Evolutionary conservation across 2,329 filamentous ascomycete genomes (phyloP), one percentile per base, ranked within the genome.

Genomic region (Ceratocystis lukuohia): DNA sequence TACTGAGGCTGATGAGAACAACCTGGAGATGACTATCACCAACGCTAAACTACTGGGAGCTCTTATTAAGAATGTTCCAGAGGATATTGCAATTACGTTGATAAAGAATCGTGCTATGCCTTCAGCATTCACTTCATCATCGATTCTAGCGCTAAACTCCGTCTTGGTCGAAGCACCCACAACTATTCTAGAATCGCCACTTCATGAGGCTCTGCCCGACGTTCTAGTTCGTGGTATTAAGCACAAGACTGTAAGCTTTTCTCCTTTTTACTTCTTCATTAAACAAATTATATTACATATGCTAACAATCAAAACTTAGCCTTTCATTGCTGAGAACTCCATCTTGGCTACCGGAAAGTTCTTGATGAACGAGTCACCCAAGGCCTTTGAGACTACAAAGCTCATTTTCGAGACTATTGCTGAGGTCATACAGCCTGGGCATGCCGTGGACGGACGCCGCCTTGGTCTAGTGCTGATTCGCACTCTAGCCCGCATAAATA

Each of bases 311-410:
- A 50, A 3, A 59, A 59, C 20, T 15, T 71, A 92, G 85, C 81
- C 87, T n/a, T 91, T 88, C 74, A 86, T 97, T 68, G 85, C 89
- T 62, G 90, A 96, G 73, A 96, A 96, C 74, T 87, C 84, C 71
- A 89, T 96, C 68, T 81, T 96, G 41, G 93, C 93, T 46, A 88
- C 91, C 22, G 94, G 93, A 71, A 97, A 97, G 75, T 95, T 91
- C 73, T 80, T 97, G 8, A 81, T 97, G 15, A 82, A 83, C 1
- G 82, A 87, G 48, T 83, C 84, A 17, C 76, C 82, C 57, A 89
- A 87, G 74, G 80, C 80, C 61, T 94, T 88, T 71, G 91, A 96
- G 72, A 82, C 83, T 33, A 87, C 84, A 66, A 95, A 92, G 76
- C 82, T 84, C 2, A 80, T 97, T 20, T 90, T 97, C 72, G 86